These are phyloP conservation scores for Herpetomonas muscarum DNA, from an alignment of 208 protist genomes.

Conservation along the genomic window DNA sequence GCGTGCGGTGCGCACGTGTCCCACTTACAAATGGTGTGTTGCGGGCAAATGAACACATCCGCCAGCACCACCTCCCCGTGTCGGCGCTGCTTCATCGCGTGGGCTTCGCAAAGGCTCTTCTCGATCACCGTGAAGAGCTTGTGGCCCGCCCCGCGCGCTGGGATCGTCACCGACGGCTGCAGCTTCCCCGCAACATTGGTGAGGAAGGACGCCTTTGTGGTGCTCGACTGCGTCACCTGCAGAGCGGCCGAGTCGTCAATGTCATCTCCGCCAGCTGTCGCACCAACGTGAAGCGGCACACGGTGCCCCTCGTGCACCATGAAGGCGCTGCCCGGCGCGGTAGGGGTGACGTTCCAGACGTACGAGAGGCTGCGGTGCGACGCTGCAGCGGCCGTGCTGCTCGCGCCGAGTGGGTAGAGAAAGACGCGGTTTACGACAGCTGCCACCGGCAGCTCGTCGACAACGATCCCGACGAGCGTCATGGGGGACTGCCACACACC, in stretches of 20 bases:
- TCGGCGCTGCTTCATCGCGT: background rate
- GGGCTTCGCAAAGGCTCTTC: slow-evolving; percentile 11
- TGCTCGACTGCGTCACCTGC: slow-evolving; percentile 32
- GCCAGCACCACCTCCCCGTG: slow-evolving; percentile 5
- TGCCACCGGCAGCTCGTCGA: slow-evolving; percentile 56
- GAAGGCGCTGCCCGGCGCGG: slow-evolving; percentile 15
- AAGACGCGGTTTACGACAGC: slow-evolving; percentile 71
- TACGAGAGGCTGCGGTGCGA: slow-evolving; percentile 25
- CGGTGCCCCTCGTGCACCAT: slow-evolving; percentile 44
- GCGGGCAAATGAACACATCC: slow-evolving; percentile 65
- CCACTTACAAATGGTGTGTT: slow-evolving; percentile 61
- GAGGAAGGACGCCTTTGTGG: slow-evolving; percentile 30
- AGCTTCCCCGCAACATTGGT: slow-evolving; percentile 19
- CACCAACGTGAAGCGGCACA: slow-evolving; percentile 1
- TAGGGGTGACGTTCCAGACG: slow-evolving; percentile 24
- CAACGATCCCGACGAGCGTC: slow-evolving; percentile 71
- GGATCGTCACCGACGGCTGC: slow-evolving; percentile 13
- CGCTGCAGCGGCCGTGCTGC: background rate
- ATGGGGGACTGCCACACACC: slow-evolving; percentile 61
- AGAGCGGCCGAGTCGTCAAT: background rate
- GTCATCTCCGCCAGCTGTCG: background rate
- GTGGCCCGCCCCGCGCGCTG: slow-evolving; percentile 43
- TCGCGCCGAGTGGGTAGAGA: slow-evolving; percentile 15
- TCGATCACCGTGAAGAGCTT: slow-evolving; percentile 48
- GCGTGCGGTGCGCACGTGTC: slow-evolving; percentile 77